Evolutionary conservation across 129 eudicot species (phyloP), one percentile per base, ranked within the genome.

Genomic region (Chrysanthemum makinoi): DNA sequence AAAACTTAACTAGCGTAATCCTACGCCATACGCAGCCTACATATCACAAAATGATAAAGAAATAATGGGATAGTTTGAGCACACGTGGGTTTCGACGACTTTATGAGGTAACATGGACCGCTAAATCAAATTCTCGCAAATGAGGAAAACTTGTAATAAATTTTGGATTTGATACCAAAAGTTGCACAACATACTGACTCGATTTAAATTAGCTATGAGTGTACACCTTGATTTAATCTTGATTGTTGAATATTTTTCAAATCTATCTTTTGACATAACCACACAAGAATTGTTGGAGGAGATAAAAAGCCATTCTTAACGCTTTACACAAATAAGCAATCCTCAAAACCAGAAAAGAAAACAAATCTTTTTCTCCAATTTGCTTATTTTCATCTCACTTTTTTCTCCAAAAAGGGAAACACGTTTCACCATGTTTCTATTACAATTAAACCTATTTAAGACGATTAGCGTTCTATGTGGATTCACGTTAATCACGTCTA

Each of bases 221-320:
- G 2, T 35, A 51, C 56, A 51, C 16, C 57, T 50, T 14, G n/a
- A 39, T 39, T 35, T 39, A 39, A 39, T 3, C 0, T 39, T 39
- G 46, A 6, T 39, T 39, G 46, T 39, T 6, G 43, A 39, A 39
- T 39, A 6, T 6, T 6, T 39, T 6, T 39, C 46, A 33, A 4
- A 39, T 4, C 46, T 6, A 39, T 6, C 0, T 6, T 39, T 39
- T 39, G 1, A 33, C 39, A 33, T 1, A 70, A 80, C 85, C 88
- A 76, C 82, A 73, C 14, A 65, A 30, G 60, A 59, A 69, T 61
- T 60, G 51, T 33, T 80, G 85, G 85, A 73, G 49, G 74, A 65
- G 85, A 73, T 4, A 68, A 64, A 24, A 57, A 39, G 18, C 68
- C 55, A 14, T 62, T 67, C 63, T 49, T 20, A 77, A 72, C 75